These are phyloP conservation scores for Solanum commersonii DNA, from an alignment of 257 asterid genomes.

Conservation along the genomic window DNA sequence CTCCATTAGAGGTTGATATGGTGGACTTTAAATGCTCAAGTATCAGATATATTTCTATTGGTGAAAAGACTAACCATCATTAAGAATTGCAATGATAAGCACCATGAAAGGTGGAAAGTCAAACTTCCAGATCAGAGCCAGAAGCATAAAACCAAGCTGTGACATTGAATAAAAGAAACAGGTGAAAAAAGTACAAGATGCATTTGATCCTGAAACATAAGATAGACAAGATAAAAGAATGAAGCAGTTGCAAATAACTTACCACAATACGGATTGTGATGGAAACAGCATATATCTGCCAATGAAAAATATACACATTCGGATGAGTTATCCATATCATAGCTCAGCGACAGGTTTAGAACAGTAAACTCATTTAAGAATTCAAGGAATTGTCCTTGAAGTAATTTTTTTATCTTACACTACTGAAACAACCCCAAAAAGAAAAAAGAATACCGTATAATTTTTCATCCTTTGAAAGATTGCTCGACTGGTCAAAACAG, in stretches of 20 bases:
- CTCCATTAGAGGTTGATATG: background rate
- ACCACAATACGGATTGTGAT: slow-evolving; percentile 99
- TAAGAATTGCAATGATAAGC: slow-evolving; percentile 94
- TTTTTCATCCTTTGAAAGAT: slow-evolving; percentile 98
- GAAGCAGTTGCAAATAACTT: slow-evolving; percentile 17
- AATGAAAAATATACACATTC: background rate
- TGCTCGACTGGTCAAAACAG: slow-evolving; percentile 95
- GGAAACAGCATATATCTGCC: slow-evolving; percentile 95
- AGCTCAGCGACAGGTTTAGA: background rate
- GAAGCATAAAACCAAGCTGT: slow-evolving; percentile 96
- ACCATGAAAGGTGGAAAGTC: slow-evolving; percentile 99
- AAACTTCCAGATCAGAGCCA: slow-evolving; percentile 89
- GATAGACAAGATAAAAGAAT: background rate
- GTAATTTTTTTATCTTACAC: background rate
- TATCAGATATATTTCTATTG: background rate
- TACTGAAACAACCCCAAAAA: background rate
- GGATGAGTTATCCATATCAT: background rate
- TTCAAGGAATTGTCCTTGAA: background rate
- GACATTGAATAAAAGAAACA: slow-evolving; percentile 4
- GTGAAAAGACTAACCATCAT: slow-evolving; percentile 54
- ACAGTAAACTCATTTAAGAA: background rate
- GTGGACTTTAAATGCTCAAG: background rate
- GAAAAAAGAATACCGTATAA: slow-evolving; percentile 52
- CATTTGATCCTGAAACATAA: background rate
- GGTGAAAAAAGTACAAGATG: slow-evolving; percentile 1